These are phyloP conservation scores for Aquilaria sinensis DNA, from an alignment of 345 rosid species.

Conservation along the genomic window DNA sequence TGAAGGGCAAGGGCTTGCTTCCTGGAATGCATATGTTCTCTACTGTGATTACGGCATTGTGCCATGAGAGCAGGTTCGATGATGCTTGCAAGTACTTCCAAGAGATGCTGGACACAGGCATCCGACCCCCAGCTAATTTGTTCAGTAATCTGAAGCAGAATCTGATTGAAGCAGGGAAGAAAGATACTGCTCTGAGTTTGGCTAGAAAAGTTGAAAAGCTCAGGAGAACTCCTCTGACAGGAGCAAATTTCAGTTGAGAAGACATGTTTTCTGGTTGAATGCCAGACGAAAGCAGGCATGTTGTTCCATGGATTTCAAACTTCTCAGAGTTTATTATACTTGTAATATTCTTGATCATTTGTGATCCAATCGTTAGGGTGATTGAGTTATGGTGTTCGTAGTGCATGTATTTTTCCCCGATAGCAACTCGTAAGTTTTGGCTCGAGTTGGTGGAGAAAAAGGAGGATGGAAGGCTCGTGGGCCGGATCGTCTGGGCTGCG, in stretches of 20 bases:
- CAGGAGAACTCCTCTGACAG: conserved; percentile 52
- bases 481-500: too few species aligned
- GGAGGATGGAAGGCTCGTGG: too few species aligned
- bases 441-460: too few species aligned
- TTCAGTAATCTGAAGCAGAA: conserved; percentile 74
- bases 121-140: conserved; percentile 68
- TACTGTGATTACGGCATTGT: conserved; percentile 48
- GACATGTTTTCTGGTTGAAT: not conserved
- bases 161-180: conserved; percentile 52
- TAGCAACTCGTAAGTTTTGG: too few species aligned
- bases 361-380: too few species aligned
- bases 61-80: conserved; percentile 51
- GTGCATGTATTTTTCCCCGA: too few species aligned
- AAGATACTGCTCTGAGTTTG: conserved; percentile 39
- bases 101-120: conserved; percentile 86
- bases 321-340: not conserved
- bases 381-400: too few species aligned
- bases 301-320: not conserved
- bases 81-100: conserved; percentile 74
- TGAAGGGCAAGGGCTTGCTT: conserved; percentile 67
- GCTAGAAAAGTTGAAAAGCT: conserved; percentile 52
- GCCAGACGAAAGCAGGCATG: not conserved
- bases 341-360: not conserved
- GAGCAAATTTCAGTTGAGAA: not conserved
- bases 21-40: conserved; percentile 94